Base-by-base conservation (phyloP, 1,284 basidiomycete species). In the Coniferiporia weirii region DNA sequence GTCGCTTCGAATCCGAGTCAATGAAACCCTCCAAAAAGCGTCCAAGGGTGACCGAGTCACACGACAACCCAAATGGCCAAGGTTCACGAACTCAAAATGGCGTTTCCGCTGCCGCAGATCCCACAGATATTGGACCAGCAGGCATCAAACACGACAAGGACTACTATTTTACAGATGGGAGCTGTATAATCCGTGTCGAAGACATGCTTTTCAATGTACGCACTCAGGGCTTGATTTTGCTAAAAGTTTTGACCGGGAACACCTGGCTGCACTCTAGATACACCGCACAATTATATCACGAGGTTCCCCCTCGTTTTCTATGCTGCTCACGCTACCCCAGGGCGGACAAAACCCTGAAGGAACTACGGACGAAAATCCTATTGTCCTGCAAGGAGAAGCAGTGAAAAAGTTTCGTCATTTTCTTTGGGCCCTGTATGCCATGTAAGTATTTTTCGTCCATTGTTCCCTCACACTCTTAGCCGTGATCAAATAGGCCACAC, bases 271-370 rank as follows among this genome's bases (percentile, higher is more conserved):
- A 27, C 27, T 27, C 22, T 65, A 89, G 86, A 81, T 89, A 8
- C 86, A 89, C 68, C 76, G 82, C 34, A 79, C 82, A 9, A 79
- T 82, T 38, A 66, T 89, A 55, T 82, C 83, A 17, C 79, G 75
- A 62, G 85, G 87, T 65, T 73, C 75, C 4, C 86, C 86, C 3
- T 79, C 79, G 48, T 89, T 89, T 65, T 69, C 75, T 27, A 72
- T 79, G 1, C 78, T 89, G 76, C 87, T 89, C 67, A 76, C 77
- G 8, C 69, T 89, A 22, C 85, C 86, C 8, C 80, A 83, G 66
- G 81, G 77, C 0, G 52, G 63, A n/a, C 66, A 73, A 3, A 68
- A 67, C 8, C 65, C 69, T 12, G 85, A 89, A 65, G 86, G 86
- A 7, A 69, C 65, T 13, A 80, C 80, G 6, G 86, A 89, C 64